phyloP scores from a whole-genome alignment of 805 yeast species.

The Ascoidea asiatica region DNA sequence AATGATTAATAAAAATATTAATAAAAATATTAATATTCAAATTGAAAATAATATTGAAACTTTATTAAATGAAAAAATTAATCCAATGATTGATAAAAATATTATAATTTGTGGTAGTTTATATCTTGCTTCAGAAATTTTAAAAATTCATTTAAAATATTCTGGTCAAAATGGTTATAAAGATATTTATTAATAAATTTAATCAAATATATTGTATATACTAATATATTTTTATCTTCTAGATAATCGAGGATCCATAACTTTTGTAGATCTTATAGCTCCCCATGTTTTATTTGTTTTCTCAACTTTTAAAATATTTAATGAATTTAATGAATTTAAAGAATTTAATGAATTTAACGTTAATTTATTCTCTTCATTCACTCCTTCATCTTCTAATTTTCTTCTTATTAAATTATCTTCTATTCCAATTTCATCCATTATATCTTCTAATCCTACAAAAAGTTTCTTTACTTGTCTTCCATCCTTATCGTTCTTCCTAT shows the following conservation, averaged over 20 bases:
- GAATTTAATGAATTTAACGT: too few relatives aligned
- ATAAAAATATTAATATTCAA: conserved; percentile 15
- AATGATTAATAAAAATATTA: conserved; percentile 14
- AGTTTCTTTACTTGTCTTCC: background rate
- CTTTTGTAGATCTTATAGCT: background rate
- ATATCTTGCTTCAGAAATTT: conserved; percentile 48
- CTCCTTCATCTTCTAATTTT: background rate
- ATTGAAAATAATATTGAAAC: conserved; percentile 15
- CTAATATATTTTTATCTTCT: background rate
- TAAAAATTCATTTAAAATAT: conserved; percentile 21
- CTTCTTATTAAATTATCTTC: background rate
- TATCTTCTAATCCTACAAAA: background rate
- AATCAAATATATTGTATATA: background rate
- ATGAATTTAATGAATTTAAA: too few relatives aligned
- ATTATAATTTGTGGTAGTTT: conserved; percentile 59
- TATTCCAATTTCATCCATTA: background rate
- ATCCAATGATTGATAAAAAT: conserved; percentile 7
- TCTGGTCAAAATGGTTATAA: conserved; percentile 8
- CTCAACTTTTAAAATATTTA: too few relatives aligned
- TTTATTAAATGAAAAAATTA: conserved; percentile 13
- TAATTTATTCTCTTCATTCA: too few relatives aligned
- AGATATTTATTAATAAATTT: background rate
- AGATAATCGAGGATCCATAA: background rate
- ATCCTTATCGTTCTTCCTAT: background rate
- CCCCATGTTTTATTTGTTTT: too few relatives aligned